phyloP scores from a whole-genome alignment of 148 eudicot species.

The Talinum fruticosum region DNA sequence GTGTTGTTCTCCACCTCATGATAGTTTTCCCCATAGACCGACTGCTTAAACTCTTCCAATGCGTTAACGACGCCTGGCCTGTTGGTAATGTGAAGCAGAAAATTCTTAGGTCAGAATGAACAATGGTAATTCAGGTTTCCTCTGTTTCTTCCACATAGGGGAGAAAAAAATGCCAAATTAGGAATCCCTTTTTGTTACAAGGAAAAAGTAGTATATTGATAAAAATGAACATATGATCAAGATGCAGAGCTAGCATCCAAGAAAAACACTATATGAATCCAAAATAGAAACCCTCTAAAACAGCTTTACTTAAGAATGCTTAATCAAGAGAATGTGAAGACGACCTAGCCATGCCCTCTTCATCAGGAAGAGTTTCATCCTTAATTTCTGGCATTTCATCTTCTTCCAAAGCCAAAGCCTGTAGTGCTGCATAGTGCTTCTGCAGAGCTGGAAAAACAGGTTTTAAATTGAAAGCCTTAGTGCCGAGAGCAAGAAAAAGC shows the following conservation, averaged over 20 bases:
- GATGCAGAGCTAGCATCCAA: no score
- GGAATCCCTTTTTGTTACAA: no score
- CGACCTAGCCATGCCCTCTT: slow-evolving; percentile 89
- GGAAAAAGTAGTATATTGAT: no score
- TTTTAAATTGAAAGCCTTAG: not conserved
- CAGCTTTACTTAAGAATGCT: not conserved
- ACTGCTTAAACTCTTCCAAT: slow-evolving; percentile 78
- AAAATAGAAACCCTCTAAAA: no score
- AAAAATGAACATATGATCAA: no score
- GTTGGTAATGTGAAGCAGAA: slow-evolving; percentile 17
- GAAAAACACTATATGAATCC: no score
- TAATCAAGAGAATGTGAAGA: not conserved
- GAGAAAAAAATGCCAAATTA: not conserved
- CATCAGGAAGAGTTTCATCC: slow-evolving; percentile 95
- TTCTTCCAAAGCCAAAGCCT: slow-evolving; percentile 94
- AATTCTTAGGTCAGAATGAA: not conserved
- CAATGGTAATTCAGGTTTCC: not conserved
- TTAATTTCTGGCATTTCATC: slow-evolving; percentile 85
- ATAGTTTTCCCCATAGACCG: slow-evolving; percentile 69
- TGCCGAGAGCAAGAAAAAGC: not conserved
- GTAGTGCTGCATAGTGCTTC: slow-evolving; percentile 87
- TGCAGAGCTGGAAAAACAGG: slow-evolving; percentile 71
- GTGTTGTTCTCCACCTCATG: slow-evolving; percentile 37
- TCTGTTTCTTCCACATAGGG: not conserved
- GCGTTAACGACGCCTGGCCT: slow-evolving; percentile 80